Base-by-base conservation (phyloP, 78 protist genomes). In the Anaeramoeba ignava region DNA sequence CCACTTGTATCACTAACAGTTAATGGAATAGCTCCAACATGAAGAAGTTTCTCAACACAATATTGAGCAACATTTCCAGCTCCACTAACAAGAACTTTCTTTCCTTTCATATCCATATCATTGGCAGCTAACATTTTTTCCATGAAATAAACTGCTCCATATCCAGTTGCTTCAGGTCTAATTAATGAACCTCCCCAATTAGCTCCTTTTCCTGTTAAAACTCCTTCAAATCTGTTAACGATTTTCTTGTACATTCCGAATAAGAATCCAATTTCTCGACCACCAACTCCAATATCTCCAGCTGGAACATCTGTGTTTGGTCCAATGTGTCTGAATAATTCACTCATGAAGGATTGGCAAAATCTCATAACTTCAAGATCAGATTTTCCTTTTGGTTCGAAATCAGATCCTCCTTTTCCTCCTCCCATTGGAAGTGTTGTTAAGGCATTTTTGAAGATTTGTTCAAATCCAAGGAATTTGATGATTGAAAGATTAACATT, bases 201-300 rank as follows among this genome's bases (percentile, higher is more conserved):
- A 27, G 37, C 1, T n/a, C 33, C 92, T 54, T 91, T 91, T 33
- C 94, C 94, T 33, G 94, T 91, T 82, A 91, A 41, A 40, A 85
- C 86, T 34, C 91, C 90, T 1, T 0, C 42, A 85, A 78, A 80
- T 54, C 78, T 40, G 40, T 73, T 1, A 27, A 33, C 0, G 79
- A 90, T 38, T 34, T 81, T 31, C 86, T 83, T 80, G 90, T 90
- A 91, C 39, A 41, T 2, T 3, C 94, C 94, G 54, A 37, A 91
- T 73, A 91, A 0, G 87, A 81, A 91, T 39, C 93, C 94, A 17
- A 91, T 86, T 83, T 91, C 94, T 0, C 91, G 36, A 8, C 78
- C 92, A 33, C 94, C 94, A 12, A 91, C 94, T 38, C 91, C 91
- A 41, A 91, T 91, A 88, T 91, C 94, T 3, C 94, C 94, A 0